Evolutionary conservation across 139 green algal genomes (phyloP).

Genomic region (Ettlia oleoabundans): DNA sequence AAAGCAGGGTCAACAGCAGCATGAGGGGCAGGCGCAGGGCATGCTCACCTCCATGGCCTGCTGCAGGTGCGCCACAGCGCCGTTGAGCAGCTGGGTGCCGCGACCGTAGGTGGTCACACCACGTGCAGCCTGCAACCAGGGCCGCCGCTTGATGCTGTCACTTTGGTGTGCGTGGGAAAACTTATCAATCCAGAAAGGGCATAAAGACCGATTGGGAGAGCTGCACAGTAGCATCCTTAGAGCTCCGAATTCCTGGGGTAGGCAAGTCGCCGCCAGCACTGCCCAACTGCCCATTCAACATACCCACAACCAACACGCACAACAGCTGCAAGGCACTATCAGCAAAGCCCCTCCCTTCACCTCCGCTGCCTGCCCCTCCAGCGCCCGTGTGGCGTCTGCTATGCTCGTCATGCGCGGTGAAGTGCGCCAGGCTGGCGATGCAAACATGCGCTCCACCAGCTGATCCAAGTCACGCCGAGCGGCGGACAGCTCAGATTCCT

Average conservation of each 20-base stretch:
- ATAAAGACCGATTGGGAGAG: not conserved
- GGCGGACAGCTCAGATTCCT: slow-evolving; percentile 10
- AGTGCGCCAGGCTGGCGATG: not conserved
- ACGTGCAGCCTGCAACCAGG: not conserved
- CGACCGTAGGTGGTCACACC: not conserved
- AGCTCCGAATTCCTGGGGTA: too few species aligned
- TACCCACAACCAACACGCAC: too few species aligned
- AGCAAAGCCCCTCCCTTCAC: not conserved
- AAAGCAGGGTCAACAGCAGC: too few species aligned
- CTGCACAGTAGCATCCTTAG: too few species aligned
- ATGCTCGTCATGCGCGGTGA: not conserved
- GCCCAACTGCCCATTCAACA: too few species aligned
- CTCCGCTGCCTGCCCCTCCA: slow-evolving; percentile 18
- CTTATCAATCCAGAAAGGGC: not conserved
- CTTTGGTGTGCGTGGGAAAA: too few species aligned
- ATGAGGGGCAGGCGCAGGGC: too few species aligned
- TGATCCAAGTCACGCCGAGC: not conserved
- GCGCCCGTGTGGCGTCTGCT: not conserved
- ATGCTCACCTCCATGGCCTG: slow-evolving; percentile 4
- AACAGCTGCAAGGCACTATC: not conserved
- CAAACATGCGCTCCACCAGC: slow-evolving; percentile 28
- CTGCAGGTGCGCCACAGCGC: not conserved
- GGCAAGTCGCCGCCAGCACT: too few species aligned
- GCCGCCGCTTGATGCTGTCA: too few species aligned
- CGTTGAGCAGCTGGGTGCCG: not conserved